Conservation (phyloP, 176 grass and related monocot species). For the Cenchrus fungigraminus region DNA sequence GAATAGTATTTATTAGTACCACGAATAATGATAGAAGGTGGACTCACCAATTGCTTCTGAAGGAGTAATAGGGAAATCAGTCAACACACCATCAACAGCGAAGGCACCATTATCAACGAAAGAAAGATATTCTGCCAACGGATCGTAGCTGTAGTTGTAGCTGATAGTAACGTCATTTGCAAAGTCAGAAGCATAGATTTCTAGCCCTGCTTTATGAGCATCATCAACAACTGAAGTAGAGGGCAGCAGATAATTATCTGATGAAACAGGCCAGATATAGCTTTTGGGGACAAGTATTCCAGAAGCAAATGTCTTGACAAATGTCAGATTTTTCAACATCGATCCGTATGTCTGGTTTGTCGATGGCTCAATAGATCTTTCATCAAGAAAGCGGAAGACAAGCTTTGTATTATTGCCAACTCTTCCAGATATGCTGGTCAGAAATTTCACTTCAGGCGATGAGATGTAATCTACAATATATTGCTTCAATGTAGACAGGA, state of each 20-base stretch:
- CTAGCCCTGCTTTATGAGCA: conserved; percentile 81
- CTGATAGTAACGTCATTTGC: conserved; percentile 70
- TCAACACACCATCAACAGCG: conserved; percentile 78
- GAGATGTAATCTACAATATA: conserved; percentile 60
- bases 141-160: conserved; percentile 98
- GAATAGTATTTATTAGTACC: conserved; percentile 4
- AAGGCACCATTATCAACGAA: conserved; percentile 78
- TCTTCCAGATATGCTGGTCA: conserved; percentile 58
- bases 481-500: conserved; percentile 48
- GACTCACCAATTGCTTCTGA: conserved; percentile 67
- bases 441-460: conserved; percentile 81
- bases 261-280: conserved; percentile 72
- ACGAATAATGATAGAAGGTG: conserved; percentile 25
- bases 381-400: conserved; percentile 80
- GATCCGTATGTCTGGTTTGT: conserved; percentile 69
- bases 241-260: conserved; percentile 71
- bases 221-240: conserved; percentile 62
- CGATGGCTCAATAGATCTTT: conserved; percentile 62
- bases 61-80: conserved; percentile 85
- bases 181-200: conserved; percentile 82
- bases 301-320: conserved; percentile 81
- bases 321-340: conserved; percentile 71
- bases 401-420: conserved; percentile 68
- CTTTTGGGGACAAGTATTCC: conserved; percentile 90
- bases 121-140: conserved; percentile 66